Evolutionary conservation across 163 green algal genomes (phyloP).

Genomic region (Scenedesmus sp.): DNA sequence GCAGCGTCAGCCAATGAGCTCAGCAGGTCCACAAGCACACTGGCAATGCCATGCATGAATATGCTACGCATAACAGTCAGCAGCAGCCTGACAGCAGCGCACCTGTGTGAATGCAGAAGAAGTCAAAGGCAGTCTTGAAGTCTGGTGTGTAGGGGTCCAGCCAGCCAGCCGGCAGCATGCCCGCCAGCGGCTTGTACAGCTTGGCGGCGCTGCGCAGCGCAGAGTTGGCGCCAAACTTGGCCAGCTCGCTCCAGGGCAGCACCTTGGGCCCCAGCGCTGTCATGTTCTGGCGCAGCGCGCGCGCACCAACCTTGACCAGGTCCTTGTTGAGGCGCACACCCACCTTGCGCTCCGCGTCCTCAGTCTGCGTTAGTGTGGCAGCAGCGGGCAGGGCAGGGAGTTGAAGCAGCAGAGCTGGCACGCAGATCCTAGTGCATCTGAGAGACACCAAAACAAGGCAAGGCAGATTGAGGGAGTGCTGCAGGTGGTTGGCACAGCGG

Average conservation of each 20-base stretch:
- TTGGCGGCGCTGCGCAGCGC: slow-evolving; percentile 79
- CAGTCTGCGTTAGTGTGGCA: not conserved
- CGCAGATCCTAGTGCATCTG: not conserved
- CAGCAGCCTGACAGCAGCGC: not conserved
- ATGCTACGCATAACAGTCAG: not conserved
- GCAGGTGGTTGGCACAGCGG: too few species aligned
- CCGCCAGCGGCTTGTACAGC: slow-evolving; percentile 58
- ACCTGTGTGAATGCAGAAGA: slow-evolving; percentile 98
- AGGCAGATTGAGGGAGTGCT: too few species aligned
- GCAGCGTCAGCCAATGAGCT: not conserved
- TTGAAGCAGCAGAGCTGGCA: not conserved
- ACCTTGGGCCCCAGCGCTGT: slow-evolving; percentile 90
- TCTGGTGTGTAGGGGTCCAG: slow-evolving; percentile 92
- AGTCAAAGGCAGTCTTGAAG: slow-evolving; percentile 97
- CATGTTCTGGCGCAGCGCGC: slow-evolving; percentile 83
- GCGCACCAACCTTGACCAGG: slow-evolving; percentile 63
- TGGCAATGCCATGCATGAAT: not conserved
- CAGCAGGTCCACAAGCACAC: not conserved
- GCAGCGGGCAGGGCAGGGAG: not conserved
- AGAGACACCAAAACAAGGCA: too few species aligned
- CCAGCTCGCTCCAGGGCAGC: slow-evolving; percentile 87
- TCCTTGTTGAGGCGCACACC: slow-evolving; percentile 76
- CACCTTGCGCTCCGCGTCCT: slow-evolving; percentile 39
- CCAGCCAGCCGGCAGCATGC: slow-evolving; percentile 7
- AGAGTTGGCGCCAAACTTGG: slow-evolving; percentile 92